Base-by-base conservation (phyloP, 176 grass and related monocot genomes). In the Typha latifolia region DNA sequence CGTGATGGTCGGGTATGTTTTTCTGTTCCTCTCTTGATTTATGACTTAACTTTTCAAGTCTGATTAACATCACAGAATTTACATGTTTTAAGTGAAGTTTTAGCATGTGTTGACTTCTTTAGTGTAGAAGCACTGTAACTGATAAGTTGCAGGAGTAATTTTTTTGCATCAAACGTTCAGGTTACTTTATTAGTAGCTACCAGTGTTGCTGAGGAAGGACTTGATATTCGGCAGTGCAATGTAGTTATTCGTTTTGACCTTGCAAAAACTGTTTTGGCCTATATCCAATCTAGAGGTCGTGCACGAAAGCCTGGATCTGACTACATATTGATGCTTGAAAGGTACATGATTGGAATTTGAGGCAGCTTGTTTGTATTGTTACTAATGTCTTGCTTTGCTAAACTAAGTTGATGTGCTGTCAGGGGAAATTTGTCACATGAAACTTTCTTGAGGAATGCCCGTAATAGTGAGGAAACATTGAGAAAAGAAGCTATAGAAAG, bases 401-500 rank as follows among this genome's bases (percentile, higher is more conserved):
- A 70, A 67, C 12, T 51, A 66, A 78, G 76, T 61, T 79, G 31
- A 75, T 48, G 57, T 76, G 59, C n/a, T 69, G 23, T n/a, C 73
- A 99, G 89, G 76, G 89, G 70, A 47, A 99, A 93, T 72, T 19
- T 87, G 31, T 81, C 94, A 31, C 94, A 99, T 78, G 89, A 87
- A 84, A 82, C 83, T 18, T 99, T 93, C 67, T 84, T 93, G 84
- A 87, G 79, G 77, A 90, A 99, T 86, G 77, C 78, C 77, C 88
- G 94, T 15, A 97, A 92, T 78, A 97, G 94, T 73, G 94, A 97
- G 69, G 89, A 93, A 68, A 97, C 94, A 16, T 71, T 97, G 67
- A 97, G 94, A 84, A 97, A 92, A 82, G 94, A 97, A 83, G 94
- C 94, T 80, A 99, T 99, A 76, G 89, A 99, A 77, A 86, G 94